Percentiles rank a stretch among this genome's conserved stretches.
phyloP scores from a whole-genome alignment of 2,329 filamentous ascomycete species.

The Monosporascus sp. region DNA sequence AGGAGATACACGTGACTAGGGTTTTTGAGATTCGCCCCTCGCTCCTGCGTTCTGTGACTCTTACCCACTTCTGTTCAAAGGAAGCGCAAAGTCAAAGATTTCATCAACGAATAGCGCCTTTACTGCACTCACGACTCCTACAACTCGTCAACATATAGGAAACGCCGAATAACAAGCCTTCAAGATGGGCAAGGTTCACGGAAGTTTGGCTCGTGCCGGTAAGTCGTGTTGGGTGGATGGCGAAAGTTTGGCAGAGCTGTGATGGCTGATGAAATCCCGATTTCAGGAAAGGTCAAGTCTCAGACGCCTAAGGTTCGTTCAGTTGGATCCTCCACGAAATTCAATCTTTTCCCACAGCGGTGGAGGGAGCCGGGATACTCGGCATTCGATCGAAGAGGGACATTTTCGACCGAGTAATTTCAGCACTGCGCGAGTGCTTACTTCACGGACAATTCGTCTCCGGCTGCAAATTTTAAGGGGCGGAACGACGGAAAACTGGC shows the following conservation, averaged over 20 bases:
- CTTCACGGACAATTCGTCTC: slow-evolving; percentile 6
- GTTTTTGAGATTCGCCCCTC: slow-evolving; percentile 13
- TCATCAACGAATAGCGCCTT: slow-evolving; percentile 9
- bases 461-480: not conserved
- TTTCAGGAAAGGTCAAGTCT: slow-evolving; percentile 88
- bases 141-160: not conserved
- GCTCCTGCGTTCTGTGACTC: slow-evolving; percentile 11
- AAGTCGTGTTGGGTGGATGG: slow-evolving; percentile 21
- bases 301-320: slow-evolving; percentile 80
- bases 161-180: slow-evolving; percentile 10
- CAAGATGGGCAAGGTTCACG: slow-evolving; percentile 33
- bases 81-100: slow-evolving; percentile 11
- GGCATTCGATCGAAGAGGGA: not conserved
- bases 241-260: slow-evolving; percentile 1
- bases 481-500: not conserved
- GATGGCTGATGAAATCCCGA: slow-evolving; percentile 19
- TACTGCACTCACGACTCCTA: not conserved
- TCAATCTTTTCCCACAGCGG: slow-evolving; percentile 1
- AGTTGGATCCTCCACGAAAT: slow-evolving; percentile 7
- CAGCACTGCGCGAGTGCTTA: too few species aligned
- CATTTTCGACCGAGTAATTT: not conserved
- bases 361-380: slow-evolving; percentile 6
- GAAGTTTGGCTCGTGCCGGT: slow-evolving; percentile 79
- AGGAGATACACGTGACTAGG: slow-evolving; percentile 18
- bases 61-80: not conserved